phyloP scores from a whole-genome alignment of 2,329 filamentous ascomycete genomes.

The Albophoma yamanashiensis region DNA sequence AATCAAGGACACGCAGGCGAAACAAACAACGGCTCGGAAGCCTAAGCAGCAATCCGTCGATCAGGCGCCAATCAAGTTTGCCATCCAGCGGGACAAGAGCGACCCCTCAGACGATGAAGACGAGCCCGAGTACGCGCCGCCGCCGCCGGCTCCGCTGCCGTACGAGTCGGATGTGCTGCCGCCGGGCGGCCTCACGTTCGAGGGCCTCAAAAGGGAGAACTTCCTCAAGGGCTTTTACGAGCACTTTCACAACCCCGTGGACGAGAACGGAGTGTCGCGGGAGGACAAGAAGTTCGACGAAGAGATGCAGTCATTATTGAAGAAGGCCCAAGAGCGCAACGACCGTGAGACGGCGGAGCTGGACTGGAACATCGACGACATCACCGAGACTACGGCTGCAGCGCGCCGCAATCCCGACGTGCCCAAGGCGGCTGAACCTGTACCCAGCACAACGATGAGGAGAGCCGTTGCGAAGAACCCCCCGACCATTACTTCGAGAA shows the following conservation, averaged over 20 bases:
- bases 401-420: background rate
- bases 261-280: slow-evolving; percentile 54
- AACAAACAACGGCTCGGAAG: slow-evolving; percentile 48
- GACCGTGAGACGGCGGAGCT: slow-evolving; percentile 54
- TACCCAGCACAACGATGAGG: slow-evolving; percentile 1
- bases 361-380: slow-evolving; percentile 47
- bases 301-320: slow-evolving; percentile 36
- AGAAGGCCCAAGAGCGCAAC: slow-evolving; percentile 56
- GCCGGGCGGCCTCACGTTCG: slow-evolving; percentile 42
- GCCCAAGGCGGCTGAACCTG: background rate
- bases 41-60: slow-evolving; percentile 45
- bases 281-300: slow-evolving; percentile 51
- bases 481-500: slow-evolving; percentile 31
- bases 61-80: slow-evolving; percentile 47
- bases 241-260: slow-evolving; percentile 51
- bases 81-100: slow-evolving; percentile 44
- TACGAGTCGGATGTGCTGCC: slow-evolving; percentile 63
- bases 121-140: slow-evolving; percentile 86
- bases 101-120: slow-evolving; percentile 41
- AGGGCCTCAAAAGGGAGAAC: slow-evolving; percentile 47
- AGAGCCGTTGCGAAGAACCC: slow-evolving; percentile 9
- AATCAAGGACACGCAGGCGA: slow-evolving; percentile 49
- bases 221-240: slow-evolving; percentile 51
- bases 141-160: slow-evolving; percentile 52
- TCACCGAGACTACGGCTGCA: slow-evolving; percentile 30